Evolutionary conservation across 2,329 filamentous ascomycete genomes (phyloP).

Genomic region (Beauveria scarabaeidicola): DNA sequence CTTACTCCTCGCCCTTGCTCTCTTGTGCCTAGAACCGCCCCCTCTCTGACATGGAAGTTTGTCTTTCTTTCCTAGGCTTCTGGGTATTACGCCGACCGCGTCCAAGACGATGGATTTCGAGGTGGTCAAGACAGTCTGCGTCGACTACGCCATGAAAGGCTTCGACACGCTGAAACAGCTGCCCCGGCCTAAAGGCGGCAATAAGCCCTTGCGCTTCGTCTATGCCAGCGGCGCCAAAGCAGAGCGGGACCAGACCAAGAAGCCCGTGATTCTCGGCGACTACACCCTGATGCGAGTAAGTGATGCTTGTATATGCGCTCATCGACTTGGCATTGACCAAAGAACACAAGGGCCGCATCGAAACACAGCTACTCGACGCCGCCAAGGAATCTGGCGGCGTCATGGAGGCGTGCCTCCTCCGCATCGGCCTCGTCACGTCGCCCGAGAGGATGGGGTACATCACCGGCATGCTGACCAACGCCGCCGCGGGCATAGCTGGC

Average conservation of each 20-base stretch:
- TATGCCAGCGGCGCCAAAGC: conserved; percentile 39
- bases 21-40: too few species aligned
- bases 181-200: conserved; percentile 14
- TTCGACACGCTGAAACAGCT: conserved; percentile 28
- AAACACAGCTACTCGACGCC: conserved; percentile 33
- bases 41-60: background rate
- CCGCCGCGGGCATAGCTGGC: background rate
- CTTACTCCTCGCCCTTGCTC: background rate
- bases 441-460: background rate
- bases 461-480: background rate
- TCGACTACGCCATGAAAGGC: conserved; percentile 23
- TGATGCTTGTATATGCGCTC: background rate
- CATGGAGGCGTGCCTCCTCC: conserved; percentile 31
- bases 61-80: conserved; percentile 20
- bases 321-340: background rate
- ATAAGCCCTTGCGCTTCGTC: conserved; percentile 37
- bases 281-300: conserved; percentile 40
- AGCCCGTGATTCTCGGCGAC: conserved; percentile 28
- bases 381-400: conserved; percentile 28
- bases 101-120: conserved; percentile 23
- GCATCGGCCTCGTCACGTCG: conserved; percentile 33
- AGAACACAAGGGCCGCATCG: conserved; percentile 35
- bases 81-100: conserved; percentile 34
- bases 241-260: conserved; percentile 37
- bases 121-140: conserved; percentile 32